These are phyloP conservation scores for Rhodotorula sp. DNA, from an alignment of 1,284 basidiomycete species.

Conservation along the genomic window DNA sequence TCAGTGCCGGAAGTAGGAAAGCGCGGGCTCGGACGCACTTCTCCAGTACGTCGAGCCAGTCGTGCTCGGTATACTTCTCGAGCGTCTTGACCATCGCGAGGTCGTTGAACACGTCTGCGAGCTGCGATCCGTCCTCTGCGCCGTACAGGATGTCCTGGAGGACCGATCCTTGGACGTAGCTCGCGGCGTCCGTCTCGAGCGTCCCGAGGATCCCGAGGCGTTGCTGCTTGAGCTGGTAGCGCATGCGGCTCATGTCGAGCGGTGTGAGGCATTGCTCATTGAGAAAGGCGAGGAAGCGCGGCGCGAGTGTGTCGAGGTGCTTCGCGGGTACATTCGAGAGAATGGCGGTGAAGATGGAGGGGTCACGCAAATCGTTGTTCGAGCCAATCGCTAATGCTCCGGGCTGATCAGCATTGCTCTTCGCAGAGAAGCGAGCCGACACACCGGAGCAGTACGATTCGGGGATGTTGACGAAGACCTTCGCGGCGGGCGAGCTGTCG, in stretches of 20 bases:
- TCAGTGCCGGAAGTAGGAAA: neutral
- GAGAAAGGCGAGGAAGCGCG: neutral
- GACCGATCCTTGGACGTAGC: slow-evolving; percentile 49
- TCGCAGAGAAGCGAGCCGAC: too few relatives aligned
- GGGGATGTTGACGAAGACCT: slow-evolving; percentile 88
- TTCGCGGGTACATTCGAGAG: neutral
- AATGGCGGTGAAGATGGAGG: slow-evolving; percentile 52
- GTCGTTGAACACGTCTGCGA: slow-evolving; percentile 73
- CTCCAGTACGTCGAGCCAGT: slow-evolving; percentile 77
- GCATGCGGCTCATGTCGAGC: slow-evolving; percentile 87
- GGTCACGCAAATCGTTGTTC: slow-evolving; percentile 68
- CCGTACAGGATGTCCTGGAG: slow-evolving; percentile 82
- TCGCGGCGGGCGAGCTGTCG: slow-evolving; percentile 81
- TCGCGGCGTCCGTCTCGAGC: slow-evolving; percentile 51
- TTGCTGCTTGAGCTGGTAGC: slow-evolving; percentile 79
- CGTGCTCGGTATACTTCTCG: slow-evolving; percentile 64
- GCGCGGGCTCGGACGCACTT: slow-evolving; percentile 59
- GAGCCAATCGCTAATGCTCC: slow-evolving; percentile 63
- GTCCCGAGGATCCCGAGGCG: slow-evolving; percentile 61
- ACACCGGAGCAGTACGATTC: slow-evolving; percentile 73
- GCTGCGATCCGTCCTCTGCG: slow-evolving; percentile 75
- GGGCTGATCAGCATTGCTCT: too few relatives aligned
- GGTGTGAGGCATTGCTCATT: slow-evolving; percentile 52
- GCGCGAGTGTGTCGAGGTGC: neutral
- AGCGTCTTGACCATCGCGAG: slow-evolving; percentile 69